A percentile compares a stretch with the other conserved stretches of the same genome.
Conservation (phyloP, 371 early-diverging fungal species). For the Apophysomyces ossiformis region DNA sequence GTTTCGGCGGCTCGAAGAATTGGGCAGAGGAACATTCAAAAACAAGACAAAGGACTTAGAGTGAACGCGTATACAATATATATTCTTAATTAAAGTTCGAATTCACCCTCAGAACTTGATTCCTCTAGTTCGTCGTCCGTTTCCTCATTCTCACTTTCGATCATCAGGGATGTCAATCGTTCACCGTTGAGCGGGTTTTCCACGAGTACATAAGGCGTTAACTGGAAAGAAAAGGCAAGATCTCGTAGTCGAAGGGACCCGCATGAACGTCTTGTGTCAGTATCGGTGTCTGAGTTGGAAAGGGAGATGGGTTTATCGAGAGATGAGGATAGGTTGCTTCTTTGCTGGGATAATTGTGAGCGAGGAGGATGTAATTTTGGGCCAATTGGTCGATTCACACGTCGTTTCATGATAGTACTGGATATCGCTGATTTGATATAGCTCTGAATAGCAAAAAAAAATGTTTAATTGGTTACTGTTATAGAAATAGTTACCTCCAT, state of each 20-base stretch:
- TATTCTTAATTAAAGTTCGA: constrained; percentile 21
- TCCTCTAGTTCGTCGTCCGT: constrained; percentile 36
- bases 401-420: constrained; percentile 69
- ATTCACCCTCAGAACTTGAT: constrained; percentile 32
- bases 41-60: not conserved
- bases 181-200: constrained; percentile 75
- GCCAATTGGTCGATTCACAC: constrained; percentile 72
- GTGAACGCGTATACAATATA: not conserved
- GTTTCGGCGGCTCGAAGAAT: constrained; percentile 23
- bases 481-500: constrained; percentile 58
- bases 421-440: constrained; percentile 76
- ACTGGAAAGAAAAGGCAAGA: constrained; percentile 69
- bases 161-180: constrained; percentile 60
- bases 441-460: constrained; percentile 35
- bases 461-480: not conserved
- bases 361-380: constrained; percentile 24
- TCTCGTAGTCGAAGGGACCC: constrained; percentile 44
- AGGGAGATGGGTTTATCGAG: constrained; percentile 2
- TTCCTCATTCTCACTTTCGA: constrained; percentile 62
- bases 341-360: constrained; percentile 20
- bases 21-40: not conserved
- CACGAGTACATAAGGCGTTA: constrained; percentile 70
- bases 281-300: constrained; percentile 5
- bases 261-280: constrained; percentile 5
- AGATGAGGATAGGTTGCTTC: constrained; percentile 12